Conservation (phyloP, 257 asterid genomes). For the Solanum piurae region DNA sequence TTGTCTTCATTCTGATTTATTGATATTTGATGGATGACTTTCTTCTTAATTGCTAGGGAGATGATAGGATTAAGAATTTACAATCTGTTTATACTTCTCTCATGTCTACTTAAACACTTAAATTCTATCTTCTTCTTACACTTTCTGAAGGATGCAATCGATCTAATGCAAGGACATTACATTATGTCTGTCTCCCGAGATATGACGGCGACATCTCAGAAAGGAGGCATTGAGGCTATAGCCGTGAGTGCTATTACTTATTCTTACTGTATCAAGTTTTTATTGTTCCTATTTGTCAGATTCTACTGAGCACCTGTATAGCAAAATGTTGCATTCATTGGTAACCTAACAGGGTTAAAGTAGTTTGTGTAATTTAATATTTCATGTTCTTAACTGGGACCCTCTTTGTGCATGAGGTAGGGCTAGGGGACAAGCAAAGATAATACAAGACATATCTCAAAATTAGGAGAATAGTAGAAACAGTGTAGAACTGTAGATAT, state of each 20-base stretch:
- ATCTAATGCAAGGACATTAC: constrained; percentile 74
- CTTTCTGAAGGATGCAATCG: constrained; percentile 65
- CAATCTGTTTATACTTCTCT: not conserved
- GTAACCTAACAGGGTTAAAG: not conserved
- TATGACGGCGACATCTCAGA: constrained; percentile 42
- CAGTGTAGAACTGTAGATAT: not conserved
- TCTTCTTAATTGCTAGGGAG: not conserved
- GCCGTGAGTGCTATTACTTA: constrained; percentile 44
- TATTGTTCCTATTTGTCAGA: not conserved
- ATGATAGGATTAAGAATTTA: not conserved
- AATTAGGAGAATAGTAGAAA: not conserved
- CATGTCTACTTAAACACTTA: not conserved
- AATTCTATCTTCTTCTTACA: not conserved
- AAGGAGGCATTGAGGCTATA: constrained; percentile 50
- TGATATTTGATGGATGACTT: not conserved
- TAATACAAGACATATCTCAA: not conserved
- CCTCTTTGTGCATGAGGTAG: not conserved
- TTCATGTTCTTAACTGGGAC: not conserved
- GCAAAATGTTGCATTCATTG: not conserved
- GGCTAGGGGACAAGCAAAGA: not conserved
- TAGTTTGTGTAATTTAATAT: not conserved
- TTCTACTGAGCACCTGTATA: not conserved
- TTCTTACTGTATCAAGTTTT: not conserved
- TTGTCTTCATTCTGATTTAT: not conserved
- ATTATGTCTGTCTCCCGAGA: constrained; percentile 79